phyloP scores from a whole-genome alignment of 106 monocot species.

The Posidonia australis region DNA sequence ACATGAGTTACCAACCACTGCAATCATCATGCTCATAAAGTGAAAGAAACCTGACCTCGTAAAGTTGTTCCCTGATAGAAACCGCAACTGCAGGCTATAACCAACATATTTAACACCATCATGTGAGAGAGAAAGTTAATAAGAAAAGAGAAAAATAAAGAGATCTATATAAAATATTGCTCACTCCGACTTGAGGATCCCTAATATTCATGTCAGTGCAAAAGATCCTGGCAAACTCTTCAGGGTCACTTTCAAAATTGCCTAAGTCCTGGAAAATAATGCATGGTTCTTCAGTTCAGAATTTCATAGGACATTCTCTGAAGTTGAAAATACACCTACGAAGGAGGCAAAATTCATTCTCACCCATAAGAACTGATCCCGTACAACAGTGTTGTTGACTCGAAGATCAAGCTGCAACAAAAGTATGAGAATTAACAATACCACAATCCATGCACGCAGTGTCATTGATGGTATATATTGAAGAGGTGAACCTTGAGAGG shows the following conservation, averaged over 20 bases:
- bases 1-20: background rate
- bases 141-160: slow-evolving; percentile 1
- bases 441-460: background rate
- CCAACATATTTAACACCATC: background rate
- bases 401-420: slow-evolving; percentile 76
- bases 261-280: slow-evolving; percentile 56
- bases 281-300: background rate
- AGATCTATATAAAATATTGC: slow-evolving; percentile 11
- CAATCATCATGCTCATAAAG: background rate
- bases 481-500: slow-evolving; percentile 58
- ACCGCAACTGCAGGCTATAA: slow-evolving; percentile 85
- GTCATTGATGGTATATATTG: no score
- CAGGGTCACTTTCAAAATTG: slow-evolving; percentile 94
- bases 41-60: slow-evolving; percentile 47
- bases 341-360: slow-evolving; percentile 6
- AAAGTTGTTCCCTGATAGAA: slow-evolving; percentile 81
- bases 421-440: background rate
- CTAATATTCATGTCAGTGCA: slow-evolving; percentile 70
- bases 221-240: slow-evolving; percentile 80
- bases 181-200: slow-evolving; percentile 97
- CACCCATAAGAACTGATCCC: slow-evolving; percentile 95
- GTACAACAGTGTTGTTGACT: slow-evolving; percentile 77
- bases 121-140: background rate
- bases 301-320: background rate
- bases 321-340: background rate